Percentiles rank a stretch among this genome's conserved stretches.
These are phyloP conservation scores for Russula abietina DNA, from an alignment of 768 basidiomycete species.

Conservation along the genomic window DNA sequence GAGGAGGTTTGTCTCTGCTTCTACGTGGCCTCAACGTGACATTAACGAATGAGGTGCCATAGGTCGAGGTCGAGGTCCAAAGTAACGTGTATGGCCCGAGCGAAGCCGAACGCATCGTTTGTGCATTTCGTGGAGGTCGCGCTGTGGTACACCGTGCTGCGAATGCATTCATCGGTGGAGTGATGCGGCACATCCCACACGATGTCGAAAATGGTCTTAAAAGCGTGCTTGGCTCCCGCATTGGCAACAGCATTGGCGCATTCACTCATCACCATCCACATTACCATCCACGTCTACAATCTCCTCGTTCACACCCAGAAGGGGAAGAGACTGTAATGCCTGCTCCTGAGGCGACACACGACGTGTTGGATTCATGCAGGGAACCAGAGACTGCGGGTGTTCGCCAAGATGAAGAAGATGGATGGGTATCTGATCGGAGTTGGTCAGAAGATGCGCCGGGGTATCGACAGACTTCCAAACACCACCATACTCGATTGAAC, in stretches of 20 bases:
- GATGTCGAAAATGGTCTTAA: constrained; percentile 24
- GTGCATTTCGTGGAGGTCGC: constrained; percentile 27
- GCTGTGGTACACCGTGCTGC: constrained; percentile 29
- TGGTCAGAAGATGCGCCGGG: constrained; percentile 23
- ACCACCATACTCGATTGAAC: constrained; percentile 20
- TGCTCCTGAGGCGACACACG: not conserved
- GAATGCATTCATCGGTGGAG: constrained; percentile 26
- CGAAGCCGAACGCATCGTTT: constrained; percentile 29
- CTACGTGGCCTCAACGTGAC: not conserved
- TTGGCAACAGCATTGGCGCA: not conserved
- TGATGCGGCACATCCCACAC: constrained; percentile 18
- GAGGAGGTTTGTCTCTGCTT: constrained; percentile 48
- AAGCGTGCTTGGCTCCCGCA: not conserved
- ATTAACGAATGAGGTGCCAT: not conserved
- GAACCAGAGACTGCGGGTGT: constrained; percentile 20
- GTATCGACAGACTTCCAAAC: not conserved
- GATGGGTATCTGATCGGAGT: constrained; percentile 57
- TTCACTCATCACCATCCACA: not conserved
- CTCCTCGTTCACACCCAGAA: not conserved
- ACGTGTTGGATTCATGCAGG: not conserved
- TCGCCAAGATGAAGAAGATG: constrained; percentile 45
- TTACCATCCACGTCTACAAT: not conserved
- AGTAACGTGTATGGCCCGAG: constrained; percentile 30
- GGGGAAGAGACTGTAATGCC: not conserved
- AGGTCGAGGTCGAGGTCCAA: constrained; percentile 36